Evolutionary conservation across 1,139 yeast species (phyloP), one percentile per base, ranked within the genome.

Genomic region (Saccharomyces hybrid): DNA sequence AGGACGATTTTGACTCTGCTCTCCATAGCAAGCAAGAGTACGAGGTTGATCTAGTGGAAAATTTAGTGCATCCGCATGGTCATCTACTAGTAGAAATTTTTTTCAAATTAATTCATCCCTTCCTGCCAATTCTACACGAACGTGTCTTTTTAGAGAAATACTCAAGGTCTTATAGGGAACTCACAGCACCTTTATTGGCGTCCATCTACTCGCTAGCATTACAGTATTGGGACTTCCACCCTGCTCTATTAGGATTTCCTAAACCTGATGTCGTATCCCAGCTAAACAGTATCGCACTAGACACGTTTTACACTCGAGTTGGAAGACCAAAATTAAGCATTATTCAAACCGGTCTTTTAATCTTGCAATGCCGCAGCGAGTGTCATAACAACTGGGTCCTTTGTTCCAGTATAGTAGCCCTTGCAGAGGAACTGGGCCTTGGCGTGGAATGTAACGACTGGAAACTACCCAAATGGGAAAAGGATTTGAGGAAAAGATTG

Each of bases 401-500:
- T 42, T 85, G 91, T 63, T 86, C 95, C 1, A 95, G 89, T 64
- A 89, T 90, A 29, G 91, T 88, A 2, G 87, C 95, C 0, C 71
- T 89, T 29, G 84, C 96, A 0, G 96, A 89, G 68, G 95, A 90
- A 62, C 73, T 90, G 42, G 96, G 96, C 0, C 73, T 90, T 11
- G 96, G 96, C 0, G 75, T 88, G 16, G 91, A 89, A 66, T 90
- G 97, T 66, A 83, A 85, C 55, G 80, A 79, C 58, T 90, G 97
- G 97, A 83, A 87, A 64, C 71, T 90, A 38, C 97, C 97, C 0
- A 84, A 86, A 63, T 90, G 97, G 97, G 97, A 90, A 67, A 76
- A 95, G 53, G 93, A 95, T 1, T 72, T 90, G 50, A 75, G 97
- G 52, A 81, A 88, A 63, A 75, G 96, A 55, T 72, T 90, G 52